A percentile compares a stretch with the other conserved stretches of the same genome.
phyloP scores from a whole-genome alignment of 1,284 basidiomycete genomes.

The Sporisorium iseilematis-ciliati region DNA sequence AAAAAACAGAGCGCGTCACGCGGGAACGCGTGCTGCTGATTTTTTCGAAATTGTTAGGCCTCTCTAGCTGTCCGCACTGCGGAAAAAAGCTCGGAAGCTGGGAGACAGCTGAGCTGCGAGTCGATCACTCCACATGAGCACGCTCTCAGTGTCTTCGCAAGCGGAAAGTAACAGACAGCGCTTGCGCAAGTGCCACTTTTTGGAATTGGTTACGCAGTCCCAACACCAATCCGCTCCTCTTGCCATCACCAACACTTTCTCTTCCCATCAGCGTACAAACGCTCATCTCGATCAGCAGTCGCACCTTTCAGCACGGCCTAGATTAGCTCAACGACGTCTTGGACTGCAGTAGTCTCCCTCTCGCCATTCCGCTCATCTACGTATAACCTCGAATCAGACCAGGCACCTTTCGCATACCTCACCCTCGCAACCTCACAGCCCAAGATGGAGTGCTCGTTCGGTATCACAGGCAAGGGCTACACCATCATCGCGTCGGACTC shows the following conservation, averaged over 20 bases:
- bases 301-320: background rate
- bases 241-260: background rate
- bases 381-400: background rate
- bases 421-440: background rate
- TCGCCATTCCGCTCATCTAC: background rate
- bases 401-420: background rate
- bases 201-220: slow-evolving; percentile 16
- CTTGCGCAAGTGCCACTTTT: slow-evolving; percentile 48
- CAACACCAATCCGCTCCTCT: background rate
- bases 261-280: too few relatives aligned
- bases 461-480: slow-evolving; percentile 71
- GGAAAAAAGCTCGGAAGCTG: slow-evolving; percentile 18
- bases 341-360: background rate
- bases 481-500: slow-evolving; percentile 81
- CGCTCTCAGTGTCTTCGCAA: background rate
- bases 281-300: background rate
- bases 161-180: slow-evolving; percentile 17
- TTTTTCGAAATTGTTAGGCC: slow-evolving; percentile 26
- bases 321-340: background rate
- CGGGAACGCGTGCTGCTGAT: slow-evolving; percentile 22
- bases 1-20: slow-evolving; percentile 22
- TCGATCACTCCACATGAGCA: slow-evolving; percentile 48
- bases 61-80: background rate
- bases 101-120: slow-evolving; percentile 6
- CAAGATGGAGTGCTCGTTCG: slow-evolving; percentile 72